These are phyloP conservation scores for Termitomyces sp. DNA, from an alignment of 768 basidiomycete genomes.

Conservation along the genomic window DNA sequence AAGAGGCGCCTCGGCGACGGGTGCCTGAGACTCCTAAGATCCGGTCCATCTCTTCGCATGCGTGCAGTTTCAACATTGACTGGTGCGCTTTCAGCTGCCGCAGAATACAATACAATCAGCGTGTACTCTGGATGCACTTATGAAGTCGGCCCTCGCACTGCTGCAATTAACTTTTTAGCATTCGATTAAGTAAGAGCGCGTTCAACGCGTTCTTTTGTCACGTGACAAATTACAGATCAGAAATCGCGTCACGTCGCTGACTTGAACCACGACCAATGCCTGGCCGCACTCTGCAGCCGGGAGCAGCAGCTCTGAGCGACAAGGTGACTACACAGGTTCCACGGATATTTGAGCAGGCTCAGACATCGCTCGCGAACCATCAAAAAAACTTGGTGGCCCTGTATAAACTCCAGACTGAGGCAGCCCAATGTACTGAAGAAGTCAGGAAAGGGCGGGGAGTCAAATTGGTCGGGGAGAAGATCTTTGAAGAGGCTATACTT, in stretches of 20 bases:
- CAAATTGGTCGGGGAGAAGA: slow-evolving; percentile 68
- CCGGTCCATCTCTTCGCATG: too few species aligned
- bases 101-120: not conserved
- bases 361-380: slow-evolving; percentile 71
- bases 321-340: slow-evolving; percentile 27
- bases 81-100: not conserved
- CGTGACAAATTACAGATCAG: not conserved
- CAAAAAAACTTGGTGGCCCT: slow-evolving; percentile 84
- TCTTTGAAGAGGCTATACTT: slow-evolving; percentile 65
- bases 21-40: too few species aligned
- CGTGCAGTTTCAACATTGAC: too few species aligned
- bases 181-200: too few species aligned
- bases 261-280: slow-evolving; percentile 11
- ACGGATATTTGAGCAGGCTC: slow-evolving; percentile 77
- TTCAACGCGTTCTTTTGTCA: not conserved
- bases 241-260: not conserved
- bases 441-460: slow-evolving; percentile 37
- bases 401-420: slow-evolving; percentile 70
- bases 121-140: not conserved
- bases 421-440: slow-evolving; percentile 45
- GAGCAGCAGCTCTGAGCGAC: slow-evolving; percentile 4
- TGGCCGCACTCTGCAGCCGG: slow-evolving; percentile 11
- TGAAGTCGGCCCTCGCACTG: not conserved
- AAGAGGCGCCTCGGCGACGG: too few species aligned
- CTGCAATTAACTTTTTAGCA: not conserved